These are phyloP conservation scores for Panellus pusillus DNA, from an alignment of 768 basidiomycete species.

Conservation along the genomic window DNA sequence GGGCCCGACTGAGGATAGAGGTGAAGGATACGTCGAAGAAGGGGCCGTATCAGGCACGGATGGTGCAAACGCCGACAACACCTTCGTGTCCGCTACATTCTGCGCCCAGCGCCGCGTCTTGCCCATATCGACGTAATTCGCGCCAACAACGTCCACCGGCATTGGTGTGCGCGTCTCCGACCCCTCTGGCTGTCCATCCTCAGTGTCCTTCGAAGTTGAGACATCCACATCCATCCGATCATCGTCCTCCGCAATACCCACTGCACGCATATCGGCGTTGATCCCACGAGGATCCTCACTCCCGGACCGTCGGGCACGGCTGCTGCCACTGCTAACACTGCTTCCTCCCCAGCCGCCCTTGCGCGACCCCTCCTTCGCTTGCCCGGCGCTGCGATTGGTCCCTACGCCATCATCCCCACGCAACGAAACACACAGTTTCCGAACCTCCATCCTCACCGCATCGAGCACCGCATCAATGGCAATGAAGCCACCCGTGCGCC, in stretches of 20 bases:
- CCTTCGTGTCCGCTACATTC: conserved; percentile 17
- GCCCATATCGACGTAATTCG: conserved; percentile 1
- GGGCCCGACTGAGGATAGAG: background rate
- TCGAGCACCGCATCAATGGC: conserved; percentile 86
- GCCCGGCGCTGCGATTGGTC: background rate
- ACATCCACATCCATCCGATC: conserved; percentile 17
- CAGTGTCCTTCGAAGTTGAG: background rate
- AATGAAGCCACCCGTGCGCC: conserved; percentile 92
- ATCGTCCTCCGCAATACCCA: conserved; percentile 4
- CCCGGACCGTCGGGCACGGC: background rate
- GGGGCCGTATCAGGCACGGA: background rate
- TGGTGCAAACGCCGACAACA: conserved; percentile 8
- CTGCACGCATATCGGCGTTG: conserved; percentile 10
- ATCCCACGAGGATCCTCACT: conserved; percentile 4
- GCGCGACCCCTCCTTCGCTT: no score
- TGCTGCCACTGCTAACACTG: background rate
- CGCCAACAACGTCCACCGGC: conserved; percentile 8
- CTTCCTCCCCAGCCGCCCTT: background rate
- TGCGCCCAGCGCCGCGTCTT: conserved; percentile 18
- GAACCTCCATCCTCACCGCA: conserved; percentile 62
- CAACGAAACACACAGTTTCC: conserved; percentile 17
- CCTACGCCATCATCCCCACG: background rate
- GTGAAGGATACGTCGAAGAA: background rate
- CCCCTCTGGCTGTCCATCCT: background rate
- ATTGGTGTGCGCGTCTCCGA: conserved; percentile 11